Percentiles rank a stretch among this genome's conserved stretches.
Conservation (phyloP, 2,329 filamentous ascomycete genomes). For the Penicillium frequentans region DNA sequence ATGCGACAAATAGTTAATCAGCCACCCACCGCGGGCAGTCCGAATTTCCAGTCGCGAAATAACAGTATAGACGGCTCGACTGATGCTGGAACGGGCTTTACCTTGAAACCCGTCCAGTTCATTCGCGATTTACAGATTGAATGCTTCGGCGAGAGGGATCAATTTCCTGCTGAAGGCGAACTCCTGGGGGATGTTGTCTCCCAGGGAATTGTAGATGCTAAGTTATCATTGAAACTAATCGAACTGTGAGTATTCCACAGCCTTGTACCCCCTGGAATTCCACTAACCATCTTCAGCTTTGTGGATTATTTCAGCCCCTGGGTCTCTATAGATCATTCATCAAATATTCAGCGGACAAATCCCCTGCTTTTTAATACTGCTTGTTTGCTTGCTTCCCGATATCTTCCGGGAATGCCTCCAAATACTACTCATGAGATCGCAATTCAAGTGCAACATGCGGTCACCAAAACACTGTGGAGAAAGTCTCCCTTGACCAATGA, state of each 20-base stretch:
- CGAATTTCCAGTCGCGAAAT: constrained; percentile 19
- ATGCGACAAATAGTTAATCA: constrained; percentile 34
- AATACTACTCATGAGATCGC: constrained; percentile 30
- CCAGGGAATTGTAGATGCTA: constrained; percentile 31
- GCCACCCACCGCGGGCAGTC: constrained; percentile 18
- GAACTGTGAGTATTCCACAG: constrained; percentile 25
- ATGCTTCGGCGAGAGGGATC: constrained; percentile 29
- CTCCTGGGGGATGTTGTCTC: constrained; percentile 27
- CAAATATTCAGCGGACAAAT: constrained; percentile 30
- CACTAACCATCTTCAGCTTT: constrained; percentile 5
- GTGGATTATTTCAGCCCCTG: constrained; percentile 34
- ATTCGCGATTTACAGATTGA: constrained; percentile 35
- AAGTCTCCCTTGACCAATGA: constrained; percentile 30
- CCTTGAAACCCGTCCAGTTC: constrained; percentile 32
- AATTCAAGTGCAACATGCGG: constrained; percentile 33
- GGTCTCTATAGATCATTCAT: constrained; percentile 31
- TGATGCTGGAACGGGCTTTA: constrained; percentile 21
- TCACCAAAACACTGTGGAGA: constrained; percentile 31
- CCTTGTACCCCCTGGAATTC: not conserved
- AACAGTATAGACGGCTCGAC: constrained; percentile 26
- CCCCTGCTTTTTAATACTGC: constrained; percentile 36
- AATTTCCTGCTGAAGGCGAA: constrained; percentile 22
- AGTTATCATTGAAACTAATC: constrained; percentile 32
- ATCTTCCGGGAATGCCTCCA: constrained; percentile 31
- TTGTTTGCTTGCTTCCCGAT: constrained; percentile 34